phyloP scores from a whole-genome alignment of 78 protist species.

The Polysphondylium violaceum region DNA sequence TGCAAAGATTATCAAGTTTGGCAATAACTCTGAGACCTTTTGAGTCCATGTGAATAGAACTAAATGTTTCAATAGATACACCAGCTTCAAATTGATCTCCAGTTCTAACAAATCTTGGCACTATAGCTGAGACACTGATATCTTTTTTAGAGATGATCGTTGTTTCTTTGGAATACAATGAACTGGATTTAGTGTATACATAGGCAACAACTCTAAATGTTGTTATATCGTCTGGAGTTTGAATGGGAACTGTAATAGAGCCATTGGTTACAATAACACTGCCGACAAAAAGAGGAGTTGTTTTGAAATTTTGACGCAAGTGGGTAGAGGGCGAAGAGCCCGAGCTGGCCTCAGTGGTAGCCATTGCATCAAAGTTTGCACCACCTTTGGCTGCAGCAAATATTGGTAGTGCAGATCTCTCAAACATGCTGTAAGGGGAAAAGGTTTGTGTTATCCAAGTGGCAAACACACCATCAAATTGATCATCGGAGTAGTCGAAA shows the following conservation, averaged over 20 bases:
- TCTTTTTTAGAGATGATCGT: slow-evolving; percentile 30
- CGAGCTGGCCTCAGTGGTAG: no score
- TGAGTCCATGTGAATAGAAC: background rate
- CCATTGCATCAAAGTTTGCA: no score
- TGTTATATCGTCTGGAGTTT: slow-evolving; percentile 60
- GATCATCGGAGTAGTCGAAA: no score
- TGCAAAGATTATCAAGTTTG: background rate
- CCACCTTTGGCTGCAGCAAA: no score
- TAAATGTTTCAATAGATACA: slow-evolving; percentile 12
- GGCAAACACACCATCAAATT: no score
- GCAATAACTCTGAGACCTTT: background rate
- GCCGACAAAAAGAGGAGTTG: slow-evolving; percentile 51
- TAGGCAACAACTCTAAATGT: slow-evolving; percentile 37
- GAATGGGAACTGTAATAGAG: background rate
- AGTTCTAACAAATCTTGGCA: slow-evolving; percentile 64
- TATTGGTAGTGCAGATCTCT: no score
- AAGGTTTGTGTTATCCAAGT: no score
- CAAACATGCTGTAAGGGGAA: no score
- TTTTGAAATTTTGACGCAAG: slow-evolving; percentile 19
- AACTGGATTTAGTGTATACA: background rate
- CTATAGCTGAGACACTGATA: slow-evolving; percentile 29
- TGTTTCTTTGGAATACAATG: slow-evolving; percentile 1
- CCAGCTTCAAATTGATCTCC: slow-evolving; percentile 59
- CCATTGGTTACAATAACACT: slow-evolving; percentile 22
- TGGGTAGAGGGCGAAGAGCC: no score